Evolutionary conservation across 352 stramenopile species (phyloP).

Genomic region (Globisporangium paroecandrum): DNA sequence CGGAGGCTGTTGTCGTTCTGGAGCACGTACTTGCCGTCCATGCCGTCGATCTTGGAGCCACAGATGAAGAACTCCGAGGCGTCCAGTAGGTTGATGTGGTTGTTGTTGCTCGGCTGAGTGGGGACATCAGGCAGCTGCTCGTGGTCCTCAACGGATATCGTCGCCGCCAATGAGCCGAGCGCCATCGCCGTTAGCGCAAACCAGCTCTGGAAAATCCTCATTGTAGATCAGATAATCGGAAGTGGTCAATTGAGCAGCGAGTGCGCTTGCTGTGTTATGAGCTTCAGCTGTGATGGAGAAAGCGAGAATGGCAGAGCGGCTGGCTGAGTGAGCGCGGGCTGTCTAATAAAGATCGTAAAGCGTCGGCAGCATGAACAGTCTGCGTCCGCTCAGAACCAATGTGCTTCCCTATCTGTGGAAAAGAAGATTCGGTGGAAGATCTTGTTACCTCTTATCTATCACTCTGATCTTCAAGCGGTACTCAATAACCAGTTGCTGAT

Average conservation of each 20-base stretch:
- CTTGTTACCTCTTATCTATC: background rate
- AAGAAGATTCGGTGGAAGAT: background rate
- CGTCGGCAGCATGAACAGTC: background rate
- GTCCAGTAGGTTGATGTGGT: background rate
- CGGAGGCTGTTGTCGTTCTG: conserved; percentile 21
- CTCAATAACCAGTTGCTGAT: background rate
- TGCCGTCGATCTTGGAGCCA: conserved; percentile 32
- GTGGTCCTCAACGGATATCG: background rate
- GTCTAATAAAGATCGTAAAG: background rate
- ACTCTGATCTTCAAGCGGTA: background rate
- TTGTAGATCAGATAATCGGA: background rate
- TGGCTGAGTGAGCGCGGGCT: background rate
- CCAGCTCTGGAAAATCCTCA: background rate
- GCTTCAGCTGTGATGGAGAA: background rate
- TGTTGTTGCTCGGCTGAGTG: background rate
- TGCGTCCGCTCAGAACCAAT: background rate
- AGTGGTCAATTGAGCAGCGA: background rate
- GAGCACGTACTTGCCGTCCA: conserved; percentile 56
- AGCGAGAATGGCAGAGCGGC: background rate
- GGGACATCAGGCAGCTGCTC: background rate
- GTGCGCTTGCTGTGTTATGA: background rate
- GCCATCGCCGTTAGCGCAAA: background rate
- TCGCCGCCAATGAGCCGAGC: background rate
- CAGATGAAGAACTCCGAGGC: conserved; percentile 49
- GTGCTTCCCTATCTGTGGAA: background rate